These are phyloP conservation scores for Setaria viridis DNA, from an alignment of 202 grass and related monocot species.

Conservation along the genomic window DNA sequence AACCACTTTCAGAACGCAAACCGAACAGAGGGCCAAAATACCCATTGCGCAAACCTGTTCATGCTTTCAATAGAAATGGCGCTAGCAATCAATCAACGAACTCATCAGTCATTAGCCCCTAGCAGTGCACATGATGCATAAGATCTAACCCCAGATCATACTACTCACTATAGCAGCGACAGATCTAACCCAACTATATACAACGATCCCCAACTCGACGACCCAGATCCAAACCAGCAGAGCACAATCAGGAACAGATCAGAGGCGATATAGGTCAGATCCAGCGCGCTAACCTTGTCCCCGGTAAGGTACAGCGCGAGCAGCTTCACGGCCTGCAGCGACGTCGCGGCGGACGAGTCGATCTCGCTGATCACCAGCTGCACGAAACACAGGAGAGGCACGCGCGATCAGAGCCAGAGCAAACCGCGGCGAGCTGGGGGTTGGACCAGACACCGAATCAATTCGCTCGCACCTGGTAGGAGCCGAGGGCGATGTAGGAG, in stretches of 20 bases:
- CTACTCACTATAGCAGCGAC: neutral
- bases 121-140: neutral
- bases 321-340: conserved; percentile 93
- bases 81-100: neutral
- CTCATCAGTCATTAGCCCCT: neutral
- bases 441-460: too few relatives aligned
- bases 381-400: conserved; percentile 18
- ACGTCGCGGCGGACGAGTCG: conserved; percentile 82
- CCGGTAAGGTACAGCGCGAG: conserved; percentile 80
- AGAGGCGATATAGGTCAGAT: conserved; percentile 40
- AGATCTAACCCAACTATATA: conserved; percentile 36
- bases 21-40: neutral
- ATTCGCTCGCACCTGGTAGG: conserved; percentile 69
- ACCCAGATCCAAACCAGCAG: conserved; percentile 47
- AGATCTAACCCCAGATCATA: conserved; percentile 23
- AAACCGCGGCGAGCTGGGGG: neutral
- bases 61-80: neutral
- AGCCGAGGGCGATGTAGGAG: conserved; percentile 92
- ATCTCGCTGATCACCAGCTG: conserved; percentile 95
- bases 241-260: conserved; percentile 1
- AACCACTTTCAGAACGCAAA: neutral
- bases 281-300: conserved; percentile 59
- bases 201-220: neutral
- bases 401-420: conserved; percentile 19
- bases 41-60: neutral